Base-by-base conservation (phyloP, 441 rosid species). In the Euphorbia celastroides region DNA sequence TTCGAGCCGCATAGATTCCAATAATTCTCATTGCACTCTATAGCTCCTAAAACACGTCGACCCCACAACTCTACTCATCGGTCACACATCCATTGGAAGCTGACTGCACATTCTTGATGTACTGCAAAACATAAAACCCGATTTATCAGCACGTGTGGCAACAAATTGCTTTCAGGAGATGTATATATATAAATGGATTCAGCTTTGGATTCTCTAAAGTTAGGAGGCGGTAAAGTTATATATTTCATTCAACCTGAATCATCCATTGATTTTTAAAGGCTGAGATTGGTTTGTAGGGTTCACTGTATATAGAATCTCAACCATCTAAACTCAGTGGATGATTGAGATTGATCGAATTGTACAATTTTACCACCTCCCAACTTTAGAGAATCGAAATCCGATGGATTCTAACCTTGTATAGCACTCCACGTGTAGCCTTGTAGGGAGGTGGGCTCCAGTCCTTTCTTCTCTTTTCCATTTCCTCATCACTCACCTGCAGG, bases 71-170 rank as follows among this genome's bases (percentile, higher is more conserved):
- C 97, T 86, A 94, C 77, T 94, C 97, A 64, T 94, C 99, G 0
- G 97, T 91, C 60, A 94, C 99, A 7, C 99, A 94, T 65, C 97
- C 99, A 61, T 59, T 57, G 20, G 99, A 85, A 67, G 99, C 96
- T 0, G 97, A 77, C 60, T 88, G 84, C 66, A 93, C 99, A 1
- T 79, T 89, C 90, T 89, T 94, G 78, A 94, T 89, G 86, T 94
- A 94, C 99, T 94, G 88, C 50, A 69, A 73, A 72, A 41, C 59
- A 57, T 12, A 61, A 56, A 12, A 67, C 10, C 41, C 68, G 7
- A 19, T 16, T 38, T 4, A 51, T 51, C 56, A 51, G 10, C 10
- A 12, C 3, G 52, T 46, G 52, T 19, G 8, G 5, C 55, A 50
- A 50, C 5, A 51, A 51, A 19, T 51, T 51, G 10, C 1, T 17